phyloP scores from a whole-genome alignment of 2,329 filamentous ascomycete species.

The Pseudogymnoascus pannorum region DNA sequence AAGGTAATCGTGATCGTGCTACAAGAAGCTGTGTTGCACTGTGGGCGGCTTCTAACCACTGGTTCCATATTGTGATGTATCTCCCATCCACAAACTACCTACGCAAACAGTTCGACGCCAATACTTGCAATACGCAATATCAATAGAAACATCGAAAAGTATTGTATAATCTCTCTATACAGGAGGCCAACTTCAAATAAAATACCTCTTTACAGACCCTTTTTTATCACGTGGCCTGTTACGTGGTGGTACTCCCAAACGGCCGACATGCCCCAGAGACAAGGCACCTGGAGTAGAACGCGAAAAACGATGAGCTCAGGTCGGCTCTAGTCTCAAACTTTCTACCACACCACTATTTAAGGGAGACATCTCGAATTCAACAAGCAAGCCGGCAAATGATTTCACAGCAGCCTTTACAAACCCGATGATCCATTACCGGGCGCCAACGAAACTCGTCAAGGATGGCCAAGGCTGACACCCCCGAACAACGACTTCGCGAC shows the following conservation, averaged over 20 bases:
- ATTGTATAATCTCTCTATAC: no score
- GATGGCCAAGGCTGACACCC: neutral
- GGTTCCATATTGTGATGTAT: neutral
- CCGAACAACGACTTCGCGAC: neutral
- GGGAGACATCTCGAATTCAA: neutral
- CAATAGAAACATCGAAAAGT: no score
- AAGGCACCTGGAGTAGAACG: neutral
- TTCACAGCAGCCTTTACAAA: neutral
- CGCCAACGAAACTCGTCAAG: neutral
- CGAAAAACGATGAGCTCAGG: no score
- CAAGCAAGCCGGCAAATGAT: neutral
- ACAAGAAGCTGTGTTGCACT: no score
- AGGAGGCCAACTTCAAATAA: neutral
- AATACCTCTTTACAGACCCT: neutral
- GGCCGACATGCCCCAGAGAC: no score
- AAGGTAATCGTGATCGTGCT: no score
- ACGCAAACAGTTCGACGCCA: no score
- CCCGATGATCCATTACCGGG: neutral
- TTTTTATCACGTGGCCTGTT: neutral
- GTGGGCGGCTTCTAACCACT: neutral
- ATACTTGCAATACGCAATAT: no score
- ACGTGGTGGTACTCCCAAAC: no score
- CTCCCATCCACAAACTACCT: no score
- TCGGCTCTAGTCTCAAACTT: neutral
- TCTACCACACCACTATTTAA: neutral